Evolutionary conservation across 2,329 filamentous ascomycete genomes (phyloP), one percentile per base, ranked within the genome.

Genomic region (Xylariaceae sp.): DNA sequence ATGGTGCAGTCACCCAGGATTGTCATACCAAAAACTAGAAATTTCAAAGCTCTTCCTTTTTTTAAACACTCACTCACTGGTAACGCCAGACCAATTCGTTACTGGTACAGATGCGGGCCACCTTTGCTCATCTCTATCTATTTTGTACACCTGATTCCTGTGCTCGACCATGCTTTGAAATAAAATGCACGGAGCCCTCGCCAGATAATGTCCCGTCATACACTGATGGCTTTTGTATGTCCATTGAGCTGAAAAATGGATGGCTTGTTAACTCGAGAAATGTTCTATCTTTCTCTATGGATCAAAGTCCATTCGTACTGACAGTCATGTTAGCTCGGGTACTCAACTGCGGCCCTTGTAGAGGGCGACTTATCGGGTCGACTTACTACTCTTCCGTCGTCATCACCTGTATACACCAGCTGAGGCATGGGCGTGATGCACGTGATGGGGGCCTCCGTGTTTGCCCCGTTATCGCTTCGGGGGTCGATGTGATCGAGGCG

Each of bases 391-490:
- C 87, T 82, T 35, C 94, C 94, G 64, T 92, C 88, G 64, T 97
- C 94, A 76, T 97, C 94, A 2, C 93, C 94, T 0, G 92, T 96
- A 74, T 97, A 97, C 8, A 97, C 86, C 62, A 88, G 82, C 63
- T 88, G 87, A 56, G 90, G 85, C 82, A 92, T 89, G 2, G 93
- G 89, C 58, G 89, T 80, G 55, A 99, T 89, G 71, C 89, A 95
- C 44, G 89, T 96, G 62, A 97, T 92, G 0, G 88, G 87, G 1
- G 88, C 87, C 51, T 83, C 81, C 0, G 79, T 77, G 64, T 84
- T 85, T 4, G 72, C 76, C 67, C 69, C 85, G 75, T 71, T 83
- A 77, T 80, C 87, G 53, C 83, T 85, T 66, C 81, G 84, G 54
- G 78, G 76, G 69, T 96, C 90, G 45, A 86, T 79, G 71, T 96